Evolutionary conservation across 208 protist genomes (phyloP), one percentile per base, ranked within the genome.

Genomic region (Wallacemonas collosoma): DNA sequence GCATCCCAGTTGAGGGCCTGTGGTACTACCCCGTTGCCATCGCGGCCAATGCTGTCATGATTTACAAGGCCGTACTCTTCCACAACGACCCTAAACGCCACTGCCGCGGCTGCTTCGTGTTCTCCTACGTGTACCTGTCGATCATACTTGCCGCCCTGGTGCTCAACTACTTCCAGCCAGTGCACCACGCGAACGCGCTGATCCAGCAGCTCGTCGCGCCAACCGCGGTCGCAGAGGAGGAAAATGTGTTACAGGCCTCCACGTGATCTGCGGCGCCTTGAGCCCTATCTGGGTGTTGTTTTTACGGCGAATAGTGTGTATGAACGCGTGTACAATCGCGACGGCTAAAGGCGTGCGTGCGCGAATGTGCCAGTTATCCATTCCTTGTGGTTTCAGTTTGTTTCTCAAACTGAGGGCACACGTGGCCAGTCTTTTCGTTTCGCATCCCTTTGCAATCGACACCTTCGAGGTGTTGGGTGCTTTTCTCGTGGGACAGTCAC

Each of bases 51-150:
- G 80, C 75, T 38, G 71, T 85, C 41, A 94, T 96, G 91, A 86
- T 94, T 51, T 93, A 94, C 80, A 96, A 96, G 81, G 80, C 89
- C 11, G 78, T 88, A 15, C 83, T 94, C 54, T 96, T 96, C 65
- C 89, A 94, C 72, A 75, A 83, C 44, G 76, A 85, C 15, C 91
- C 91, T 50, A 80, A 86, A 67, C 68, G 57, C 17, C 87, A 94
- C 76, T 96, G 89, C 82, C 85, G 91, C n/a, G 87, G 89, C 51
- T 96, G 91, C 72, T 96, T 96, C 70, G 88, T 96, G 14, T 96
- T 92, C 79, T 96, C 91, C 1, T 96, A 96, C 72, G 82, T 94
- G 39, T 96, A 94, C 71, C 82, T 96, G 11, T 80, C 82, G 26
- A 82, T 93, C 43, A 79, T 93, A 55, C 86, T 96, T 35, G 73